phyloP scores from a whole-genome alignment of 345 rosid genomes.

The Balakata baccata region DNA sequence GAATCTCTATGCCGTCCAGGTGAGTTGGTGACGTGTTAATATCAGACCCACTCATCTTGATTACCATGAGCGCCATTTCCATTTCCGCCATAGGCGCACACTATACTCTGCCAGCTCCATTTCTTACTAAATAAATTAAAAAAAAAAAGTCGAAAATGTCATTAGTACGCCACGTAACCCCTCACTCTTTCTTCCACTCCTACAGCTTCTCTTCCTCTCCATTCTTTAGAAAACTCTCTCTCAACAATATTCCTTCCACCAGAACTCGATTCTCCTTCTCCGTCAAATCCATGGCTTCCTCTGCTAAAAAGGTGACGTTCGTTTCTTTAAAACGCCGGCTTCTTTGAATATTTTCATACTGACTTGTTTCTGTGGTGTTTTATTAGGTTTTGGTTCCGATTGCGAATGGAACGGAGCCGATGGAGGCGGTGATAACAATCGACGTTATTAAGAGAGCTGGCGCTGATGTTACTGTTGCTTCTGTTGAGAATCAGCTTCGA shows the following conservation, averaged over 20 bases:
- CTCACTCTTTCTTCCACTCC: constrained; percentile 14
- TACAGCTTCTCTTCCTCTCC: neutral
- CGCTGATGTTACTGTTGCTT: constrained; percentile 77
- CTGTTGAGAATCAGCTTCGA: constrained; percentile 62
- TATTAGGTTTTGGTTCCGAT: constrained; percentile 84
- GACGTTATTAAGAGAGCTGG: constrained; percentile 82
- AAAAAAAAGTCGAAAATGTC: constrained; percentile 18
- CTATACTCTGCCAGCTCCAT: neutral
- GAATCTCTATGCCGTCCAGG: neutral
- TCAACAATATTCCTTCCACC: constrained; percentile 8
- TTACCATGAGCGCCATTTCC: neutral
- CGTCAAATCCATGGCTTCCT: constrained; percentile 47
- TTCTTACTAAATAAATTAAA: too few species aligned
- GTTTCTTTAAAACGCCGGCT: neutral
- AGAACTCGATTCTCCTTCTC: constrained; percentile 32
- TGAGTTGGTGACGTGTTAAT: neutral
- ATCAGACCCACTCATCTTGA: neutral
- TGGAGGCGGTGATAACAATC: constrained; percentile 83
- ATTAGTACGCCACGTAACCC: constrained; percentile 25
- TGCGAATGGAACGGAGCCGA: constrained; percentile 89
- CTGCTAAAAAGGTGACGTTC: constrained; percentile 45
- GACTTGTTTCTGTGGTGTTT: neutral
- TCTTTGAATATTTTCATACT: neutral
- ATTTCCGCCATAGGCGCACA: neutral
- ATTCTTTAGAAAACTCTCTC: neutral